These are phyloP conservation scores for Aspergillus candidus DNA, from an alignment of 2,329 filamentous ascomycete species.

Conservation along the genomic window DNA sequence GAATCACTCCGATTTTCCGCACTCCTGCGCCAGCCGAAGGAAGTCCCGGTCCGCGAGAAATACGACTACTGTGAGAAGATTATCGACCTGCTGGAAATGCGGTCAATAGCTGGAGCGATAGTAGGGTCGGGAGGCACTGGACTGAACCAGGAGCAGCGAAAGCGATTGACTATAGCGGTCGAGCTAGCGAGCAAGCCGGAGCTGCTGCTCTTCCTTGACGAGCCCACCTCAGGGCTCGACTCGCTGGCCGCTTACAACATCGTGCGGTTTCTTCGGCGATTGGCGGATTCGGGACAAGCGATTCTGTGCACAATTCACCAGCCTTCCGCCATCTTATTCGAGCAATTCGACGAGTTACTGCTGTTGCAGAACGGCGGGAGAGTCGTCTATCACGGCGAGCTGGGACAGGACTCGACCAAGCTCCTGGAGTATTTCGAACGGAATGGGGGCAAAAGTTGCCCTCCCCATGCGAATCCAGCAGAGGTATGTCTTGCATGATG, in stretches of 20 bases:
- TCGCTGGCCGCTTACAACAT: slow-evolving; percentile 63
- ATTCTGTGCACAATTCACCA: slow-evolving; percentile 91
- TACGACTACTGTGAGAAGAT: slow-evolving; percentile 63
- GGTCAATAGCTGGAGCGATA: slow-evolving; percentile 58
- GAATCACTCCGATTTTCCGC: slow-evolving; percentile 63
- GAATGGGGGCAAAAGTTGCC: slow-evolving; percentile 57
- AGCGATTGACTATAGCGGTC: slow-evolving; percentile 60
- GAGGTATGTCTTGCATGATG: slow-evolving; percentile 38
- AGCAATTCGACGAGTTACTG: slow-evolving; percentile 78
- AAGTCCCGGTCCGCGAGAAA: slow-evolving; percentile 56
- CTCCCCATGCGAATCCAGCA: slow-evolving; percentile 61
- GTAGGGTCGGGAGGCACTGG: slow-evolving; percentile 57
- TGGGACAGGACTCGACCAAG: slow-evolving; percentile 66
- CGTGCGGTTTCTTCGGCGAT: slow-evolving; percentile 55
- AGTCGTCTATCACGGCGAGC: slow-evolving; percentile 80
- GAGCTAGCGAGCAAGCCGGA: slow-evolving; percentile 58
- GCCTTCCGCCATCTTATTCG: slow-evolving; percentile 77
- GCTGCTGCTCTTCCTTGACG: slow-evolving; percentile 56
- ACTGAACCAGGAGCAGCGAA: slow-evolving; percentile 60
- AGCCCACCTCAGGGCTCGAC: slow-evolving; percentile 61
- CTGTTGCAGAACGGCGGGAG: slow-evolving; percentile 71
- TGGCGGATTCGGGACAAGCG: slow-evolving; percentile 71
- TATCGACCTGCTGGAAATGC: slow-evolving; percentile 63
- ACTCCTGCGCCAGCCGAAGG: slow-evolving; percentile 54
- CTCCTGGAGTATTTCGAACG: slow-evolving; percentile 65